Conservation (phyloP, 176 grass and related monocot genomes). For the Zoysia pacifica region DNA sequence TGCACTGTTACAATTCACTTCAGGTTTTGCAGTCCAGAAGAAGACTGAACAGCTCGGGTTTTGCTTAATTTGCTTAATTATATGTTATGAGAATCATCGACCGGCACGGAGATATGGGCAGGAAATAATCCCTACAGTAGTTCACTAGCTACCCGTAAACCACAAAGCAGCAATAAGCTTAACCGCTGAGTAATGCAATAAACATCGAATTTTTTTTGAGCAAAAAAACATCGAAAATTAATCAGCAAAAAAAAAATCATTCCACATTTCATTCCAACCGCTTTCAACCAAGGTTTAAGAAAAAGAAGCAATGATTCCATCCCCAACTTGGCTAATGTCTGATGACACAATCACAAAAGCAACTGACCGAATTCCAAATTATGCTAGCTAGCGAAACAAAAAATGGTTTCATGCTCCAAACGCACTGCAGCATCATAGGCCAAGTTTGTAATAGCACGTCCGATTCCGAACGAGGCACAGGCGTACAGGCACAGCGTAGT, state of each 20-base stretch:
- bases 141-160: background rate
- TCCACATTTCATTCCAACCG: background rate
- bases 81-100: too few species aligned
- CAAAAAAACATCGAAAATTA: background rate
- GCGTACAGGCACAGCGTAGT: too few species aligned
- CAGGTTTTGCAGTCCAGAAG: background rate
- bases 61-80: too few species aligned
- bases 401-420: too few species aligned
- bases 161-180: background rate
- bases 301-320: background rate
- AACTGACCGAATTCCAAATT: background rate
- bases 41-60: too few species aligned
- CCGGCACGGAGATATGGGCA: too few species aligned
- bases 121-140: too few species aligned
- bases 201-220: too few species aligned
- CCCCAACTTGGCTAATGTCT: background rate
- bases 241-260: background rate
- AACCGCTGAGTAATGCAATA: background rate
- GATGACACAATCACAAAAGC: too few species aligned
- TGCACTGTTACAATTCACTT: background rate
- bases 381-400: background rate
- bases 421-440: slow-evolving; percentile 14
- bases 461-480: background rate
- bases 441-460: background rate
- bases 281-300: background rate